Conservation (phyloP, 805 yeast genomes). For the Ogataea nakhonphanomensis region DNA sequence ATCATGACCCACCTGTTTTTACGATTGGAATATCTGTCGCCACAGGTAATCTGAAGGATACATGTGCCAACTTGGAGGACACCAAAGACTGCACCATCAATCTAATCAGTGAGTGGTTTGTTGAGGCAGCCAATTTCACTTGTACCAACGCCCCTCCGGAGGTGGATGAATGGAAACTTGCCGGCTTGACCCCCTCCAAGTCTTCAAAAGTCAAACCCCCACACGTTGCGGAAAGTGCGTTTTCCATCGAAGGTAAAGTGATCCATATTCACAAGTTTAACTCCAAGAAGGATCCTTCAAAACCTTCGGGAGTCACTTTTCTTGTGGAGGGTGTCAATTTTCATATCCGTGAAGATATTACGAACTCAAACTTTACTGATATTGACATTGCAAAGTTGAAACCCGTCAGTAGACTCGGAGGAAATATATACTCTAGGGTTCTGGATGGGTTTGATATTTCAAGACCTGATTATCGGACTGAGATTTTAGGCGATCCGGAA, state of each 20-base stretch:
- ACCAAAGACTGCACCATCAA: constrained; percentile 55
- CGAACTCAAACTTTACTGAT: constrained; percentile 36
- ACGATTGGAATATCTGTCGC: constrained; percentile 46
- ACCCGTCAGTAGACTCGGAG: constrained; percentile 57
- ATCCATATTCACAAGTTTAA: constrained; percentile 42
- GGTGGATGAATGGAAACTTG: constrained; percentile 52
- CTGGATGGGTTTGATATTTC: constrained; percentile 43
- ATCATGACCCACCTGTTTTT: constrained; percentile 58
- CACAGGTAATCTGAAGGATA: constrained; percentile 43
- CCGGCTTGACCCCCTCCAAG: constrained; percentile 48
- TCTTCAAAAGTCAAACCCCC: constrained; percentile 48
- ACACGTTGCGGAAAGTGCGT: constrained; percentile 60
- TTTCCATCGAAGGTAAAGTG: constrained; percentile 54
- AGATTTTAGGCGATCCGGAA: constrained; percentile 13
- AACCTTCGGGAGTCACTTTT: constrained; percentile 36
- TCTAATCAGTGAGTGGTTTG: constrained; percentile 59
- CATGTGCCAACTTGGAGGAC: constrained; percentile 44
- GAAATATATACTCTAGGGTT: constrained; percentile 44
- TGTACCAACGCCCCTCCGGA: constrained; percentile 45
- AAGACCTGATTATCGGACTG: constrained; percentile 39
- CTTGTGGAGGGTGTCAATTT: constrained; percentile 56
- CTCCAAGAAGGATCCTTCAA: constrained; percentile 37
- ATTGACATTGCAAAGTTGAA: constrained; percentile 46
- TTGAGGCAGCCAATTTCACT: constrained; percentile 58
- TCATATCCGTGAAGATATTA: constrained; percentile 54